Percentiles rank a stretch among this genome's conserved stretches.
Evolutionary conservation across 2,329 filamentous ascomycete genomes (phyloP).

Genomic region (Whalleya microplaca): DNA sequence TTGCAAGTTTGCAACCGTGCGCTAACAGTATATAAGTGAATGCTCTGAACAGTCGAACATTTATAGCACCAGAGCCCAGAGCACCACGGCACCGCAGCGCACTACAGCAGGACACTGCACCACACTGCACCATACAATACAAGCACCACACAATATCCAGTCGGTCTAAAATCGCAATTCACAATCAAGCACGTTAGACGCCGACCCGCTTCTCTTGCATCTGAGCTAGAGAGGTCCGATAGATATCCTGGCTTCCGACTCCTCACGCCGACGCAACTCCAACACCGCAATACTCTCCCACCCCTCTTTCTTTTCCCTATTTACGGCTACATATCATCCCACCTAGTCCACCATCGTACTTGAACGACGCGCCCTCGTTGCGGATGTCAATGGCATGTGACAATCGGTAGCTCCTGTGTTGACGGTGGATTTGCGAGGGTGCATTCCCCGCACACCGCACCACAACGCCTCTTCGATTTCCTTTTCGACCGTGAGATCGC

Average conservation of each 20-base stretch:
- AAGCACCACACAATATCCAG: neutral
- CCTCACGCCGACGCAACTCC: slow-evolving; percentile 8
- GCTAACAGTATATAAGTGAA: no score
- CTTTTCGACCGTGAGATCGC: slow-evolving; percentile 11
- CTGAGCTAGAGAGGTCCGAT: neutral
- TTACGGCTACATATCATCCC: slow-evolving; percentile 2
- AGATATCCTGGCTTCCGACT: neutral
- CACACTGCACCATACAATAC: no score
- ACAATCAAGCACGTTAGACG: neutral
- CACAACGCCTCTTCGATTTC: slow-evolving; percentile 35
- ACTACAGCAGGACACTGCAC: no score
- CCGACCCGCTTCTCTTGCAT: neutral
- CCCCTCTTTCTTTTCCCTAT: slow-evolving; percentile 6
- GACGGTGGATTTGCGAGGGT: slow-evolving; percentile 63
- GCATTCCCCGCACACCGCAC: slow-evolving; percentile 60
- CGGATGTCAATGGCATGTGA: slow-evolving; percentile 59
- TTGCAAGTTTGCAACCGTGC: neutral
- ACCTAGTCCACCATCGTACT: slow-evolving; percentile 13
- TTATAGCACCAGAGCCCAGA: no score
- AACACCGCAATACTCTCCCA: slow-evolving; percentile 12
- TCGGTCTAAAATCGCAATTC: neutral
- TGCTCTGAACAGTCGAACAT: no score
- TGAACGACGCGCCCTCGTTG: slow-evolving; percentile 17
- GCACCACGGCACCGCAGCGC: no score
- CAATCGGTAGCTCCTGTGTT: slow-evolving; percentile 55